A percentile compares a stretch with the other conserved stretches of the same genome.
These are phyloP conservation scores for Gastrodia elata DNA, from an alignment of 106 monocot species.

Conservation along the genomic window DNA sequence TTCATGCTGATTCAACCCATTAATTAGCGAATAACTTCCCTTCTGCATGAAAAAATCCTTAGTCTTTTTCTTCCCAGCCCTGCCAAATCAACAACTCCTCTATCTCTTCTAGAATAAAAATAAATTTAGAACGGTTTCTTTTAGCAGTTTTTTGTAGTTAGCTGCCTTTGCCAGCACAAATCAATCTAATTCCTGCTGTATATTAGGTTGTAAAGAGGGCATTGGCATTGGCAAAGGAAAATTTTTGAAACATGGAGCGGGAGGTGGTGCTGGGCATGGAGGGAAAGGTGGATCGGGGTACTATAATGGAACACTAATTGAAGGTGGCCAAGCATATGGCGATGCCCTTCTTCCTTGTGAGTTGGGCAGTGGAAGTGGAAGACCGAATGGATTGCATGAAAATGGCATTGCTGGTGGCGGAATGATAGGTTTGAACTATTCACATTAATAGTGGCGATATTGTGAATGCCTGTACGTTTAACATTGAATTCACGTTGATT, in stretches of 20 bases:
- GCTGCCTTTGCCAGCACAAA: background rate
- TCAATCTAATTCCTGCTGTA: conserved; percentile 1
- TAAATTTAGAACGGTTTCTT: background rate
- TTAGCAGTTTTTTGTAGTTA: background rate
- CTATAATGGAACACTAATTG: conserved; percentile 57
- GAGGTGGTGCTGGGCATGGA: conserved; percentile 96
- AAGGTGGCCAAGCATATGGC: conserved; percentile 76
- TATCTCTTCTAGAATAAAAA: background rate
- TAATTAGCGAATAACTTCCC: too few species aligned
- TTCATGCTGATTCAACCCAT: background rate
- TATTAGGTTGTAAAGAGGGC: conserved; percentile 80
- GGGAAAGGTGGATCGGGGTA: conserved; percentile 81
- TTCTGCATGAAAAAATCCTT: background rate
- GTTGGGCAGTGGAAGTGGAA: conserved; percentile 81
- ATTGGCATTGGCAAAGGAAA: conserved; percentile 85
- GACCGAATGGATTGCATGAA: conserved; percentile 36
- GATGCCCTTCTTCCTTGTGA: conserved; percentile 91
- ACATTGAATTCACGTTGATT: background rate
- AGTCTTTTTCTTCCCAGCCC: background rate
- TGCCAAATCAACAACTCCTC: background rate
- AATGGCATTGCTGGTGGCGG: conserved; percentile 84
- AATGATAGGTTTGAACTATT: conserved; percentile 62
- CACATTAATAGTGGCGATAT: background rate
- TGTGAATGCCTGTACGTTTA: background rate
- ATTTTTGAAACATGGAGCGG: conserved; percentile 62